A percentile compares a stretch with the other conserved stretches of the same genome.
phyloP scores from a whole-genome alignment of 2,329 filamentous ascomycete genomes.

The Cercospora sp. region DNA sequence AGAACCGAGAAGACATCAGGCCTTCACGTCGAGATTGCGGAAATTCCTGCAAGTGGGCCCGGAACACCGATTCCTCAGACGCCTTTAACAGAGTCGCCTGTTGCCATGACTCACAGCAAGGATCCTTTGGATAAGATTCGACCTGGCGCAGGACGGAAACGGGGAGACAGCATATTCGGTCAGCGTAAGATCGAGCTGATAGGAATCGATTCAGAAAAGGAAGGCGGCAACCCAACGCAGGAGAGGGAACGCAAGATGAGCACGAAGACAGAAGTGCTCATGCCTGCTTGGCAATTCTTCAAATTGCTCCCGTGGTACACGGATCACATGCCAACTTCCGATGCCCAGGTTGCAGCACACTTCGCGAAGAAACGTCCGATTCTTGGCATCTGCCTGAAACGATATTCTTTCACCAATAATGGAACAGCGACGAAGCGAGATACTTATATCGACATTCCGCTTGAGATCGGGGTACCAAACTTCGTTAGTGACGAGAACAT shows the following conservation, averaged over 20 bases:
- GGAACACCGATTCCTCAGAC: constrained; percentile 35
- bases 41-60: constrained; percentile 37
- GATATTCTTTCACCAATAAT: constrained; percentile 73
- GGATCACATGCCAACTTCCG: constrained; percentile 61
- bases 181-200: constrained; percentile 42
- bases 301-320: constrained; percentile 93
- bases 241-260: constrained; percentile 34
- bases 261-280: constrained; percentile 76
- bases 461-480: constrained; percentile 78
- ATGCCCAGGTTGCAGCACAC: constrained; percentile 83
- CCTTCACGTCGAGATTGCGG: constrained; percentile 48
- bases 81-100: constrained; percentile 24
- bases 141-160: constrained; percentile 42
- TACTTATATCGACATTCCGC: constrained; percentile 87
- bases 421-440: constrained; percentile 71
- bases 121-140: constrained; percentile 36
- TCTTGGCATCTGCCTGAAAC: constrained; percentile 87
- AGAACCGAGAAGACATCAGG: constrained; percentile 34
- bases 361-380: constrained; percentile 81
- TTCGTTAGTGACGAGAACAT: constrained; percentile 81
- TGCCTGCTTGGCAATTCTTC: constrained; percentile 98
- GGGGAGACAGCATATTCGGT: constrained; percentile 53
- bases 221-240: constrained; percentile 37
- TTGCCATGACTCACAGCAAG: constrained; percentile 30
- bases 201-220: constrained; percentile 46